Conservation (phyloP, 2,329 filamentous ascomycete species). For the Aspergillus piperis region DNA sequence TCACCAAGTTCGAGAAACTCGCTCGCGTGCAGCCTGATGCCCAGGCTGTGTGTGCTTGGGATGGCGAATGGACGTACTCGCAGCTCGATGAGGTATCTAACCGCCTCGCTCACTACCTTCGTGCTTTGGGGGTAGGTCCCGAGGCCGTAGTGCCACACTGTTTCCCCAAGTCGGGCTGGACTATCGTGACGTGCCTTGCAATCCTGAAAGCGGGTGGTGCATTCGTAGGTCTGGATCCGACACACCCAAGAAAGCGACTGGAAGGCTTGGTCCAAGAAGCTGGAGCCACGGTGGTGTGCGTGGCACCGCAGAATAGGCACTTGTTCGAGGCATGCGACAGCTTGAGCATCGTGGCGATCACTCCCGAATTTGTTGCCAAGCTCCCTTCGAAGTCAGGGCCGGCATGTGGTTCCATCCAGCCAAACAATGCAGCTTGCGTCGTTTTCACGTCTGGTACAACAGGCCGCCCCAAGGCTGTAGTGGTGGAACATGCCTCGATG, state of each 20-base stretch:
- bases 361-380: not conserved
- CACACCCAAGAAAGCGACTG: constrained; percentile 18
- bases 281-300: constrained; percentile 30
- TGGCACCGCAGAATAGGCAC: not conserved
- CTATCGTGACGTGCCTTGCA: constrained; percentile 10
- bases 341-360: not conserved
- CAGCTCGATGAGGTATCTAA: constrained; percentile 25
- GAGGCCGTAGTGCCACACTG: constrained; percentile 10
- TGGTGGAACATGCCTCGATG: constrained; percentile 42
- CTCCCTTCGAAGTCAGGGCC: not conserved
- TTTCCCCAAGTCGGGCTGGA: constrained; percentile 16
- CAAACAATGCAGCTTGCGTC: not conserved
- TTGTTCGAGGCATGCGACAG: not conserved
- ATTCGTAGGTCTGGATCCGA: constrained; percentile 4
- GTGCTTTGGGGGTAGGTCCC: constrained; percentile 24
- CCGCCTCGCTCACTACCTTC: constrained; percentile 27
- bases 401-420: not conserved
- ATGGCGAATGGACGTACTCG: constrained; percentile 12
- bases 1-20: not conserved
- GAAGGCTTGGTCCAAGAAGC: not conserved
- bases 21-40: not conserved
- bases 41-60: constrained; percentile 15
- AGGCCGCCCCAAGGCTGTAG: constrained; percentile 46
- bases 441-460: constrained; percentile 47
- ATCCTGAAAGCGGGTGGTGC: constrained; percentile 16